Conservation (phyloP, 1,139 yeast genomes). For the Taphrina flavorubra region DNA sequence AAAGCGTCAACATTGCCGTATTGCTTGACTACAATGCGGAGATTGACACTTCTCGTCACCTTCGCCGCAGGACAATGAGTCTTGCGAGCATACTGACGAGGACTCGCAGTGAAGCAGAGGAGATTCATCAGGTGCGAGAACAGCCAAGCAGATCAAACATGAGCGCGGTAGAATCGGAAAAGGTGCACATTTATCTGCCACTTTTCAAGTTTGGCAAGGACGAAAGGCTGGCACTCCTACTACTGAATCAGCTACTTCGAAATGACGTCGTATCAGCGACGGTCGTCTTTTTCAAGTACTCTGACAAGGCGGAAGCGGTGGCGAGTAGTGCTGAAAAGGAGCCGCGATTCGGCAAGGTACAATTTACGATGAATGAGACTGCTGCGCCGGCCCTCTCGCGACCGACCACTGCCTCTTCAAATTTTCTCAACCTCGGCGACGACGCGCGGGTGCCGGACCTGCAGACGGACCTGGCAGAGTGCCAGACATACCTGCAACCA, state of each 20-base stretch:
- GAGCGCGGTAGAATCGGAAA: constrained; percentile 18
- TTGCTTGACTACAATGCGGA: constrained; percentile 30
- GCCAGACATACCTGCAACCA: constrained; percentile 11
- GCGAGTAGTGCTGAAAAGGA: not conserved
- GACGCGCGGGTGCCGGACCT: constrained; percentile 12
- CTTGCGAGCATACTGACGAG: constrained; percentile 30
- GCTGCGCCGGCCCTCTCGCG: not conserved
- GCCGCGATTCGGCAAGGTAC: constrained; percentile 5
- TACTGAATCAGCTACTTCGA: constrained; percentile 33
- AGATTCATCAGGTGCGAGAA: constrained; percentile 1
- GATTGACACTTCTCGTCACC: not conserved
- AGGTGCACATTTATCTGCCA: constrained; percentile 42
- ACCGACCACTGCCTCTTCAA: not conserved
- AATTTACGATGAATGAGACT: constrained; percentile 10
- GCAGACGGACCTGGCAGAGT: constrained; percentile 19
- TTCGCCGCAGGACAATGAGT: constrained; percentile 33
- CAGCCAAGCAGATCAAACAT: constrained; percentile 7
- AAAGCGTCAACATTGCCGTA: constrained; percentile 26
- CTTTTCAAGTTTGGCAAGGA: constrained; percentile 42
- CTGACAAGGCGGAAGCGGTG: not conserved
- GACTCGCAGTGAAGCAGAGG: constrained; percentile 17
- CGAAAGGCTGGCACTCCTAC: constrained; percentile 37
- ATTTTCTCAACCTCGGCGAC: not conserved
- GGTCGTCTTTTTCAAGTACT: constrained; percentile 28
- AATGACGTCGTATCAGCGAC: constrained; percentile 41